Conservation (phyloP, 331 rosid species). For the Quercus tomentella region DNA sequence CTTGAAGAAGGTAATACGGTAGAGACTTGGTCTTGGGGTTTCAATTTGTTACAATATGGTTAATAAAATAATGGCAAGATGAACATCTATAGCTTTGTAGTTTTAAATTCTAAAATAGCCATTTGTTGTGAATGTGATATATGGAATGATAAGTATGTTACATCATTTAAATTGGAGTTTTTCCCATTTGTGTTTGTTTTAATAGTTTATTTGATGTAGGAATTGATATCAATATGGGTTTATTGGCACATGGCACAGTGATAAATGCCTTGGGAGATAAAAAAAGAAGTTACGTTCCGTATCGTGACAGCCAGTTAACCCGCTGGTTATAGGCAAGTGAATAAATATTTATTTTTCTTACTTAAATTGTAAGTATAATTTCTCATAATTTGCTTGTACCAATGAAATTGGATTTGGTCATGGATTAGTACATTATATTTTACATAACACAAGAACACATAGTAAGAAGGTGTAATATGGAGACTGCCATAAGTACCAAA, state of each 20-base stretch:
- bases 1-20: slow-evolving; percentile 70
- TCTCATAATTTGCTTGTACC: too few species aligned
- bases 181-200: not conserved
- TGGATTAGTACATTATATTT: not conserved
- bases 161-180: not conserved
- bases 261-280: slow-evolving; percentile 92
- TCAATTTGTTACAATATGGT: not conserved
- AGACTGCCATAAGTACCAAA: too few species aligned
- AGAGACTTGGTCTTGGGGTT: not conserved
- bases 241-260: slow-evolving; percentile 82
- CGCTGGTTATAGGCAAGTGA: slow-evolving; percentile 74
- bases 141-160: not conserved
- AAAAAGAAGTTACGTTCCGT: slow-evolving; percentile 86
- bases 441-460: not conserved
- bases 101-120: not conserved
- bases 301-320: slow-evolving; percentile 87
- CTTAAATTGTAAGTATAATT: too few species aligned
- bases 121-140: not conserved
- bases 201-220: slow-evolving; percentile 36
- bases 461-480: not conserved
- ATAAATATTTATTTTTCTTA: too few species aligned
- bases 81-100: not conserved
- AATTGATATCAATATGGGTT: slow-evolving; percentile 79
- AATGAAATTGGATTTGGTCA: too few species aligned
- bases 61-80: not conserved